Evolutionary conservation across 1,284 basidiomycete species (phyloP).

Genomic region (Cryptococcus hybrid): DNA sequence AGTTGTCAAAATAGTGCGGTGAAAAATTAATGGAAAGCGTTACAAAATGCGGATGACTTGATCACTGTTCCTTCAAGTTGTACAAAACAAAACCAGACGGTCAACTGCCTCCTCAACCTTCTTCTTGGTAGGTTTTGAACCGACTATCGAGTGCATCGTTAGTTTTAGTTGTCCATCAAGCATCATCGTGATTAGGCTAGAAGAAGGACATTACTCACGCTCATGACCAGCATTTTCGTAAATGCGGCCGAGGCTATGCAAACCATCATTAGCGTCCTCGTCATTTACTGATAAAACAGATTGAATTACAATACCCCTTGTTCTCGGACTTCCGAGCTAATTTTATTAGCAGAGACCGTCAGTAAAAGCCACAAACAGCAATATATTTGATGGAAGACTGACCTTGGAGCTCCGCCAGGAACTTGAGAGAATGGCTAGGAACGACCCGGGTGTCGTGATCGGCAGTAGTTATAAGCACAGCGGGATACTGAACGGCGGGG

Average conservation of each 20-base stretch:
- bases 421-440: constrained; percentile 18
- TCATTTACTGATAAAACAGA: not conserved
- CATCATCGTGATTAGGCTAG: no score
- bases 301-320: not conserved
- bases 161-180: no score
- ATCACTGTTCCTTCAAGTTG: not conserved
- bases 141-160: not conserved
- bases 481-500: constrained; percentile 7
- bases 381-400: not conserved
- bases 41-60: no score
- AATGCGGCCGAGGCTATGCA: constrained; percentile 8
- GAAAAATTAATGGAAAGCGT: not conserved
- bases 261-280: no score
- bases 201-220: not conserved
- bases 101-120: constrained; percentile 20
- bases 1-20: not conserved
- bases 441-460: constrained; percentile 20
- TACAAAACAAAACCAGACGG: constrained; percentile 11
- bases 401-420: constrained; percentile 16
- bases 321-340: not conserved
- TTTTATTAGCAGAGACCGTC: not conserved
- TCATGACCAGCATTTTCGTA: constrained; percentile 20
- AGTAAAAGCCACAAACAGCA: not conserved
- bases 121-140: constrained; percentile 10
- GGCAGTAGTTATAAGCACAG: constrained; percentile 16